Percentiles rank a stretch among this genome's conserved stretches.
These are phyloP conservation scores for Colletotrichum sp. DNA, from an alignment of 2,329 filamentous ascomycete species.

Conservation along the genomic window DNA sequence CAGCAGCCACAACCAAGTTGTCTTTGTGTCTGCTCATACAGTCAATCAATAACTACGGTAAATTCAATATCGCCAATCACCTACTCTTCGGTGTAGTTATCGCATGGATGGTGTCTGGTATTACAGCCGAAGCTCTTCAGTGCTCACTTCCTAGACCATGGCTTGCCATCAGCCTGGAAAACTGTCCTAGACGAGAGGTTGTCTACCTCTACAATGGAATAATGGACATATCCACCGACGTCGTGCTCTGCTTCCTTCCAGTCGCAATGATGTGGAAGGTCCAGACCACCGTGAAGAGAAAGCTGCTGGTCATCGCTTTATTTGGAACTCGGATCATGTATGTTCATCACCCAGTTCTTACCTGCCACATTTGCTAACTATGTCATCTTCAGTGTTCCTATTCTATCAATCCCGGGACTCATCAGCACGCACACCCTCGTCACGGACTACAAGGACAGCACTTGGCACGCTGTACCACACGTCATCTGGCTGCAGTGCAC, in stretches of 20 bases:
- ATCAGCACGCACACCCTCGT: background rate
- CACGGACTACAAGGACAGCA: background rate
- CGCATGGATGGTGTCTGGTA: background rate
- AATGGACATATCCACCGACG: background rate
- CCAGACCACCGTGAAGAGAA: background rate
- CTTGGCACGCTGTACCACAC: background rate
- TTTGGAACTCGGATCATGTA: background rate
- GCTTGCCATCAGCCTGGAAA: background rate
- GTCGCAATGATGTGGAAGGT: slow-evolving; percentile 4
- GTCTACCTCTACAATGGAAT: background rate
- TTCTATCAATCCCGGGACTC: background rate
- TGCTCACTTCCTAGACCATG: background rate
- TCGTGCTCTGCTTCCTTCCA: background rate
- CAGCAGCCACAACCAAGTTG: background rate
- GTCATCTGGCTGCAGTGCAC: background rate
- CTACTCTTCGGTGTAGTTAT: background rate
- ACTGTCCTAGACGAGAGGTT: background rate
- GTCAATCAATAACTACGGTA: background rate
- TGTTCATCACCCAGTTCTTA: background rate
- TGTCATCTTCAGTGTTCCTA: background rate
- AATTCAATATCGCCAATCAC: background rate
- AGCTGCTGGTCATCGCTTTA: background rate
- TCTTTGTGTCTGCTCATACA: background rate
- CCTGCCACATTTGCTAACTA: background rate
- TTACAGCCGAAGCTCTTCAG: background rate